Base-by-base conservation (phyloP, 1,284 basidiomycete genomes). In the Boletus sp. region DNA sequence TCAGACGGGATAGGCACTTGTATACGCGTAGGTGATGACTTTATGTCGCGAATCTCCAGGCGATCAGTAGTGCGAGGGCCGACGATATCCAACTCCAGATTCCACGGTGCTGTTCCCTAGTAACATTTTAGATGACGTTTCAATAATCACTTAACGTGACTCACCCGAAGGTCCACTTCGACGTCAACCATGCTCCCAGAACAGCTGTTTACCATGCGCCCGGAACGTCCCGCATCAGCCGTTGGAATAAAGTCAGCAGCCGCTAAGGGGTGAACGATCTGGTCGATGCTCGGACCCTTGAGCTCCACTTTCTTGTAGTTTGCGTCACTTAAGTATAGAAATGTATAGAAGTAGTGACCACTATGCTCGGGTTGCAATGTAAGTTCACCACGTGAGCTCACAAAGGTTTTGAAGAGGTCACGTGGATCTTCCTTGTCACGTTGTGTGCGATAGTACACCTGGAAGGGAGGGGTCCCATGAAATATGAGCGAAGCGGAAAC, bases 381-480 rank as follows among this genome's bases (percentile, higher is more conserved):
- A 53, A 98, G 72, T 64, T 95, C 89, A 41, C 88, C 91, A 19
- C 91, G 80, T 16, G 89, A 87, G 23, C 74, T 76, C 3, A 80
- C 61, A 65, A 94, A 90, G 2, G 74, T 77, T 62, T 82, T 80
- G 22, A 75, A 71, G 26, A 76, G 71, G 57, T 84, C 79, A 2
- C 71, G 73, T 6, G 81, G 68, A 5, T 75, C 69, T 57, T 85
- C 81, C 23, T 82, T 77, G 65, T 91, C 81, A 44, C 84, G 78
- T 64, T 89, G 82, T 57, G 84, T 78, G 26, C 75, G 80, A 71
- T 94, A 93, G 64, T 82, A 82, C 6, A 94, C 78, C 40, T 76
- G 74, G 77, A 97, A 98, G 2, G 95, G 95, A 27, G 94, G 88
- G 2, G 83, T 88, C 17, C 95, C 95, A 35, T 87, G 89, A 37